Percentiles rank a stretch among this genome's conserved stretches.
Evolutionary conservation across 345 rosid genomes (phyloP).

Genomic region (Eucalyptus shirleyi): DNA sequence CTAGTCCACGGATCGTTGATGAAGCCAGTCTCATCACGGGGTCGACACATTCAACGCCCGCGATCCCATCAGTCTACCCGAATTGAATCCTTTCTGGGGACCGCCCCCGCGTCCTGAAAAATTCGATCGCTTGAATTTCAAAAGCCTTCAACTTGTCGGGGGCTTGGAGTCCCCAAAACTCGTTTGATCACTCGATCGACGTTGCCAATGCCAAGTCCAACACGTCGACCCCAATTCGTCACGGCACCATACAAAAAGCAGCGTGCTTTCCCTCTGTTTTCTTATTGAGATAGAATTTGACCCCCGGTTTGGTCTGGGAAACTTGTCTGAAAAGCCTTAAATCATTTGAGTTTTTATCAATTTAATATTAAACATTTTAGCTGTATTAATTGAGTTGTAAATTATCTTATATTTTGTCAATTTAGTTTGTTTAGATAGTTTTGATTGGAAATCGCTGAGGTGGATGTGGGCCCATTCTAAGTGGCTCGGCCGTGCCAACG

Average conservation of each 20-base stretch:
- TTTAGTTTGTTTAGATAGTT: fast-evolving
- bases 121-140: neutral
- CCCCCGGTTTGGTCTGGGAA: fast-evolving
- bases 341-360: fast-evolving
- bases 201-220: neutral
- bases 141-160: neutral
- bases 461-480: too few species aligned
- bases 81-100: neutral
- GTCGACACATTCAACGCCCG: neutral
- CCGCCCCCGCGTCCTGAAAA: neutral
- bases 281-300: neutral
- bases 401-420: too few species aligned
- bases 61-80: fast-evolving
- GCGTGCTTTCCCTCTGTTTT: neutral
- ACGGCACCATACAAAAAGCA: neutral
- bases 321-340: fast-evolving
- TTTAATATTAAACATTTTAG: too few species aligned
- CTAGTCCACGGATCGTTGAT: neutral
- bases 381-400: fast-evolving
- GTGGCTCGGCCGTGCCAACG: fast-evolving
- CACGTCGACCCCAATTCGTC: neutral
- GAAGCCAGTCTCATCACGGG: neutral
- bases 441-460: fast-evolving
- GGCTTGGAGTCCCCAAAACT: neutral
- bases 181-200: neutral